Evolutionary conservation across 2,329 filamentous ascomycete genomes (phyloP).

Genomic region (Neofusicoccum sp.): DNA sequence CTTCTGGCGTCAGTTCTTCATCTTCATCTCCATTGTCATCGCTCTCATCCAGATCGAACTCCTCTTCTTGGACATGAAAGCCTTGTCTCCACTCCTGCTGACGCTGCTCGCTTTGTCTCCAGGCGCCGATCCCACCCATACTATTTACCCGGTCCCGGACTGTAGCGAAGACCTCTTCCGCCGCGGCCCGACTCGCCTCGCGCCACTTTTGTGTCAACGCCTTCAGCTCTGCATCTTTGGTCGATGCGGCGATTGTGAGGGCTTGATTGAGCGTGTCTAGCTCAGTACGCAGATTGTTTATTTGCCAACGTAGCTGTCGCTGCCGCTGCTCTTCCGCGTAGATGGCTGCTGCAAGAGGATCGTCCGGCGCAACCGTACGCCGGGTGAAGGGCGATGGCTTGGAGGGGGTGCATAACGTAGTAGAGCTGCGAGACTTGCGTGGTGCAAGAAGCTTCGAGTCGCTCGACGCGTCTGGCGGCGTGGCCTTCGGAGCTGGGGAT

Average conservation of each 20-base stretch:
- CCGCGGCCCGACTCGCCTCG: conserved; percentile 60
- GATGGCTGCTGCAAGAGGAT: conserved; percentile 4
- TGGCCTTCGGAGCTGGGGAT: background rate
- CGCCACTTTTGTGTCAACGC: conserved; percentile 64
- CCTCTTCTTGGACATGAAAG: conserved; percentile 36
- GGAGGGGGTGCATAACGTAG: conserved; percentile 22
- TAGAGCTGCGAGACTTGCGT: conserved; percentile 6
- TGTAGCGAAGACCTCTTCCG: conserved; percentile 66
- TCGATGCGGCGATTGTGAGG: conserved; percentile 41
- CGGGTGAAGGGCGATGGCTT: conserved; percentile 16
- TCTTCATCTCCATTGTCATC: conserved; percentile 40
- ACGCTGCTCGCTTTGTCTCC: conserved; percentile 45
- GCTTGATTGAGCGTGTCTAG: conserved; percentile 48
- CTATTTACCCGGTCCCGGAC: conserved; percentile 63
- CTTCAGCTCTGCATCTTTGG: conserved; percentile 58
- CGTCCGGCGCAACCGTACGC: conserved; percentile 5
- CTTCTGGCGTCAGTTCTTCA: conserved; percentile 35
- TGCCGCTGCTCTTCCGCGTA: conserved; percentile 14
- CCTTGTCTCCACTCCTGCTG: conserved; percentile 42
- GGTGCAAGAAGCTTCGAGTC: conserved; percentile 34
- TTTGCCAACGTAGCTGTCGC: conserved; percentile 21
- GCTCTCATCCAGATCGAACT: conserved; percentile 27
- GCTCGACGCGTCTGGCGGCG: conserved; percentile 12
- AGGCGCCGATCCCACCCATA: conserved; percentile 65
- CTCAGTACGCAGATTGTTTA: conserved; percentile 33